Conservation (phyloP, 495 filamentous ascomycete species). For the Aspergillus affinis region DNA sequence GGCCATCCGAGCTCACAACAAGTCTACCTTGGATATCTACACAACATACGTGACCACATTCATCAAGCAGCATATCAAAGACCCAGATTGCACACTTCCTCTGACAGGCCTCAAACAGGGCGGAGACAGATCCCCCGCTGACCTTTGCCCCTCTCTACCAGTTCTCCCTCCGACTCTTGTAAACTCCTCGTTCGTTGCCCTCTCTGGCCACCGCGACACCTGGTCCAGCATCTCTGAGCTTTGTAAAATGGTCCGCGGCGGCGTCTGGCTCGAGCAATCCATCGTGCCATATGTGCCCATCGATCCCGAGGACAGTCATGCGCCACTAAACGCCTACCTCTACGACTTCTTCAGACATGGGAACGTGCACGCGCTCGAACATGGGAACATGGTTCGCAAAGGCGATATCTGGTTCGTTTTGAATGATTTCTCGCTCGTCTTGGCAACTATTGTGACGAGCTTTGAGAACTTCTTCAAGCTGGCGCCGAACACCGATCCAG, state of each 20-base stretch:
- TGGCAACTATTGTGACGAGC: slow-evolving; percentile 58
- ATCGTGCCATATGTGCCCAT: slow-evolving; percentile 65
- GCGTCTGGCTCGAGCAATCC: slow-evolving; percentile 70
- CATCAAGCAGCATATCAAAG: slow-evolving; percentile 57
- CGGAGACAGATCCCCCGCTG: slow-evolving; percentile 15
- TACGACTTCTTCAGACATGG: slow-evolving; percentile 77
- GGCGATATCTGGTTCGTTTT: slow-evolving; percentile 67
- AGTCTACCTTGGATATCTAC: slow-evolving; percentile 60
- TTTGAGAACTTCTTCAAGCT: slow-evolving; percentile 24
- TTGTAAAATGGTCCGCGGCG: slow-evolving; percentile 57
- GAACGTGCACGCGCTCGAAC: slow-evolving; percentile 51
- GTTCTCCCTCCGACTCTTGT: slow-evolving; percentile 36
- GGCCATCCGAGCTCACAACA: slow-evolving; percentile 61
- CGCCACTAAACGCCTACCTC: slow-evolving; percentile 67
- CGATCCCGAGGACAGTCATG: slow-evolving; percentile 48
- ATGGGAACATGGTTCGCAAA: slow-evolving; percentile 58
- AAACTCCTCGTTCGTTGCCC: slow-evolving; percentile 65
- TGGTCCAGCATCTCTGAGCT: slow-evolving; percentile 64
- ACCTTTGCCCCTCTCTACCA: slow-evolving; percentile 11
- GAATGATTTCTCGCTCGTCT: slow-evolving; percentile 68
- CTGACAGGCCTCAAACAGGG: slow-evolving; percentile 53
- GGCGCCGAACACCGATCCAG: slow-evolving; percentile 8
- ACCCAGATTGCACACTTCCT: slow-evolving; percentile 55
- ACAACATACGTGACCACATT: slow-evolving; percentile 68
- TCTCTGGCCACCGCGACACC: slow-evolving; percentile 64